Evolutionary conservation across 495 filamentous ascomycete species (phyloP).

Genomic region (Amniculicola lignicola): DNA sequence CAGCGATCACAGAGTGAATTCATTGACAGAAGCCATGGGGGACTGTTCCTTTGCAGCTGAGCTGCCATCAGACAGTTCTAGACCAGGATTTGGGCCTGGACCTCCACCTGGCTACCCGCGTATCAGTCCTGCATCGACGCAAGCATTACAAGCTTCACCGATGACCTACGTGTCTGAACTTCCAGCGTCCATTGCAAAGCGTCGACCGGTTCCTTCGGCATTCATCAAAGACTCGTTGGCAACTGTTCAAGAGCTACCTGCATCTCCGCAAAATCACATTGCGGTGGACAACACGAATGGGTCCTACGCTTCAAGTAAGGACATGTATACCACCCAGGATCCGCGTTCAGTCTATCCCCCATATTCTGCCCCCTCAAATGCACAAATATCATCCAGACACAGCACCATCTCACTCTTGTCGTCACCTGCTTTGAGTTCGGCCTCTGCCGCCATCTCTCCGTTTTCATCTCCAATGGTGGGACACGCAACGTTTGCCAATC

Average conservation of each 20-base stretch:
- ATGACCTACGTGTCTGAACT: background rate
- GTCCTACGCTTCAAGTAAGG: too few relatives aligned
- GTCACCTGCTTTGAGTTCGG: background rate
- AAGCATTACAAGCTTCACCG: too few relatives aligned
- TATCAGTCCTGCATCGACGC: too few relatives aligned
- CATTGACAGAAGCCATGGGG: background rate
- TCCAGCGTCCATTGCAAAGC: background rate
- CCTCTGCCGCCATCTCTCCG: background rate
- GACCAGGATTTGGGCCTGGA: background rate
- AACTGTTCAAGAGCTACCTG: background rate
- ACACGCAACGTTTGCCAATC: background rate
- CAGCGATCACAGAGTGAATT: background rate
- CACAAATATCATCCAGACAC: too few relatives aligned
- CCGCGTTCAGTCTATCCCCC: too few relatives aligned
- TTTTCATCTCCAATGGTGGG: background rate
- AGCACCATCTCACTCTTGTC: background rate
- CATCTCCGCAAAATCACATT: too few relatives aligned
- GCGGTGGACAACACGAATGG: too few relatives aligned
- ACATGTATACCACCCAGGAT: too few relatives aligned
- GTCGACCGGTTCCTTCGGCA: background rate
- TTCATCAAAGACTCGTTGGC: background rate
- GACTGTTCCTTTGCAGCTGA: background rate
- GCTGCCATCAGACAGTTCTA: conserved; percentile 1
- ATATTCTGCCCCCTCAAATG: too few relatives aligned
- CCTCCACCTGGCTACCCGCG: conserved; percentile 6